These are phyloP conservation scores for Psophocarpus tetragonolobus DNA, from an alignment of 306 rosid species.

Conservation along the genomic window DNA sequence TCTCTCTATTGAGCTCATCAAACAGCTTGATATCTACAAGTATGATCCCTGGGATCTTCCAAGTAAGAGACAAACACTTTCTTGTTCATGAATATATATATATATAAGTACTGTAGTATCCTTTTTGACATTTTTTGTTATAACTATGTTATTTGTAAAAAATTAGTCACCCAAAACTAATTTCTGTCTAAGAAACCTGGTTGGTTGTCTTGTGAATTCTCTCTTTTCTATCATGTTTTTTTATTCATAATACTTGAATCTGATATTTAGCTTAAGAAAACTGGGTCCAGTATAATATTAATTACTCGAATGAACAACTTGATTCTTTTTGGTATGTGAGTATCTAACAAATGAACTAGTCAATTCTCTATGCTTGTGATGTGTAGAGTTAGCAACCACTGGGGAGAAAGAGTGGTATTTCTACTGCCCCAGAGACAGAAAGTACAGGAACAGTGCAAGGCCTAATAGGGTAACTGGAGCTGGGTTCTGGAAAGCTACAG, in stretches of 20 bases:
- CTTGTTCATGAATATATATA: too few relatives aligned
- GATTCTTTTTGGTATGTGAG: neutral
- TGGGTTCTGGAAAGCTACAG: constrained; percentile 98
- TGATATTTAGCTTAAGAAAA: too few relatives aligned
- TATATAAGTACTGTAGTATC: too few relatives aligned
- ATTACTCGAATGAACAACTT: too few relatives aligned
- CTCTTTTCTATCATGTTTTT: too few relatives aligned
- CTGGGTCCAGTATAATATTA: too few relatives aligned
- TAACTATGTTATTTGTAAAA: too few relatives aligned
- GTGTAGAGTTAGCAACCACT: constrained; percentile 66
- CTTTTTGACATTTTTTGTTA: too few relatives aligned
- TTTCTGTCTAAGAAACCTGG: too few relatives aligned
- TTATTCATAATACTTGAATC: too few relatives aligned
- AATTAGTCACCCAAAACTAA: too few relatives aligned
- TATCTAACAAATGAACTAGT: neutral
- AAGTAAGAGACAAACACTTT: constrained; percentile 48
- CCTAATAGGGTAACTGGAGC: constrained; percentile 93
- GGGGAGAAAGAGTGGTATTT: constrained; percentile 97
- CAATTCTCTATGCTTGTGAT: neutral
- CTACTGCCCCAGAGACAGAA: constrained; percentile 93
- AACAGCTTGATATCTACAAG: constrained; percentile 92
- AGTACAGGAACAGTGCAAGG: constrained; percentile 91
- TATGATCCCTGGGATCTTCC: constrained; percentile 99
- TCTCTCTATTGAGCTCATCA: constrained; percentile 85
- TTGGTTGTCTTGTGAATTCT: too few relatives aligned